These are phyloP conservation scores for Pichia sp. DNA, from an alignment of 1,139 yeast species.

Conservation along the genomic window DNA sequence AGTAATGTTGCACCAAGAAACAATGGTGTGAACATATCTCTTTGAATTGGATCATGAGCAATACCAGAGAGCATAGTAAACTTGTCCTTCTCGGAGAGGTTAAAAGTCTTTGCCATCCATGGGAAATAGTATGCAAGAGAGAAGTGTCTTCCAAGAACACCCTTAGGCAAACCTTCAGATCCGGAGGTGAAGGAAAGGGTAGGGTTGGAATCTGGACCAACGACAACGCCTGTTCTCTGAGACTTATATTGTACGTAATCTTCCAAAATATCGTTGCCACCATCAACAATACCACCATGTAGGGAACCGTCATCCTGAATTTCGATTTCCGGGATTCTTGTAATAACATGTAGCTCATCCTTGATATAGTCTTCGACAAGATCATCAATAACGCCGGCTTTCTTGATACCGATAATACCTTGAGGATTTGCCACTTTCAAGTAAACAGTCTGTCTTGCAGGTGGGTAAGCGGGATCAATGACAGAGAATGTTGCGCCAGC, in stretches of 20 bases:
- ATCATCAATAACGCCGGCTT: slow-evolving; percentile 78
- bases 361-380: slow-evolving; percentile 71
- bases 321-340: slow-evolving; percentile 71
- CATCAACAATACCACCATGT: slow-evolving; percentile 57
- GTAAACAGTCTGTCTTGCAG: slow-evolving; percentile 92
- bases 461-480: slow-evolving; percentile 98
- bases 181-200: slow-evolving; percentile 98
- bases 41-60: slow-evolving; percentile 98
- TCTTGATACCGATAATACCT: slow-evolving; percentile 81
- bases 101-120: slow-evolving; percentile 91
- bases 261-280: slow-evolving; percentile 45
- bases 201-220: slow-evolving; percentile 97
- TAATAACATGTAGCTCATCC: slow-evolving; percentile 61
- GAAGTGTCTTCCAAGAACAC: slow-evolving; percentile 96
- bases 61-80: slow-evolving; percentile 98
- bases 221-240: slow-evolving; percentile 76
- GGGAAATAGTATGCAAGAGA: slow-evolving; percentile 96
- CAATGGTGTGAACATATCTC: slow-evolving; percentile 97
- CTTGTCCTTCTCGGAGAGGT: slow-evolving; percentile 68
- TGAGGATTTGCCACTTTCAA: slow-evolving; percentile 88
- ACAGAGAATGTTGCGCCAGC: slow-evolving; percentile 99
- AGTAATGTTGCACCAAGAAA: slow-evolving; percentile 89
- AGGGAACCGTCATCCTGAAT: slow-evolving; percentile 72
- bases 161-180: slow-evolving; percentile 97
- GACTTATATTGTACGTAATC: slow-evolving; percentile 40